Base-by-base conservation (phyloP, 768 basidiomycete species). In the Daedaleopsis sinensis region DNA sequence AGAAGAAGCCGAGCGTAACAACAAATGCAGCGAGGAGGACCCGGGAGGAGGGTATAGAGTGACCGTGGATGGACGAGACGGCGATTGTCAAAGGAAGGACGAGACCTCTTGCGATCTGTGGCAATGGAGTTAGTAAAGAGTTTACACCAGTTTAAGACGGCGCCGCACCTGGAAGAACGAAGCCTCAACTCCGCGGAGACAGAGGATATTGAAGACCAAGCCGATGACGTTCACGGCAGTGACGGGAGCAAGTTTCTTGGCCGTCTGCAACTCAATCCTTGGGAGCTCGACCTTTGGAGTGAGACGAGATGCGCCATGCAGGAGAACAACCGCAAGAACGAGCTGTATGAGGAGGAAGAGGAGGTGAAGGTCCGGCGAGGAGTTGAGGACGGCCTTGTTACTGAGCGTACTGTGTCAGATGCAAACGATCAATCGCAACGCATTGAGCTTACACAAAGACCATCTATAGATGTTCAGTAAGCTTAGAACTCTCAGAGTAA, bases 1-100 rank as follows among this genome's bases (percentile, higher is more conserved):
- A 66, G 70, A 93, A 82, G 76, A 94, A 94, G 11, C 93, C 93
- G 18, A 82, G 46, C 0, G 89, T 89, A 47, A 94, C 93, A 23
- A 85, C 68, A 6, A 69, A 75, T 11, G 89, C 88, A 12, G 89
- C 87, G 5, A 75, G 44, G 18, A 93, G 71, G 13, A 91, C 85
- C 24, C 80, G 77, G 9, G 61, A 19, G 6, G 87, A 78, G 0
- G 91, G 90, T 0, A 75, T 69, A 7, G 83, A 77, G 21, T 78
- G 80, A 2, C 86, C 85, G 61, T 85, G 75, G 19, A 84, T 47
- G 42, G 86, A 87, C 2, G 90, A 89, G 46, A 93, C 84, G 24
- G 84, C 62, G 57, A 94, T 91, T 1, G 93, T 96, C 51, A 92
- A 79, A 0, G 93, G 93, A 5, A 96, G 80, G 4, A 92, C 88